Conservation (phyloP, 108 stramenopile species). For the Aurantiochytrium sp. region DNA sequence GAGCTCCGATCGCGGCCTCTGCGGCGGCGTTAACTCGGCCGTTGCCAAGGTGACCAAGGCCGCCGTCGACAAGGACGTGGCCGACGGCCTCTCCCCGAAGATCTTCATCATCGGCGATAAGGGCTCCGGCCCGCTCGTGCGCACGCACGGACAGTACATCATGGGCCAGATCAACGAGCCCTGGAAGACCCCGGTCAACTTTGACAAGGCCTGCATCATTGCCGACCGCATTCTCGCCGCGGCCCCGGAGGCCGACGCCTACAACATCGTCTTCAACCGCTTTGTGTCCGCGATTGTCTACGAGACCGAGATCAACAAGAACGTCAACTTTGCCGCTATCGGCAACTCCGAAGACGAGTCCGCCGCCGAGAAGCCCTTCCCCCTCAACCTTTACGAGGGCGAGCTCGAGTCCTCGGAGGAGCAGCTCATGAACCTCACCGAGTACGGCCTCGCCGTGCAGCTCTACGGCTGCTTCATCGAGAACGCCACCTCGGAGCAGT, state of each 20-base stretch:
- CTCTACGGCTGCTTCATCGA: constrained; percentile 92
- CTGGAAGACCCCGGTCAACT: constrained; percentile 36
- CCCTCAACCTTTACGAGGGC: constrained; percentile 84
- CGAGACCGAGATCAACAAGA: constrained; percentile 31
- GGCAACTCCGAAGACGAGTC: neutral
- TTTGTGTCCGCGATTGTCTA: constrained; percentile 52
- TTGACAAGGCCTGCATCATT: constrained; percentile 60
- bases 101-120: constrained; percentile 95
- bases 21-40: constrained; percentile 96
- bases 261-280: constrained; percentile 48
- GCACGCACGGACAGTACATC: constrained; percentile 64
- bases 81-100: constrained; percentile 74
- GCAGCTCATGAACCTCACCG: constrained; percentile 82
- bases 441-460: constrained; percentile 86
- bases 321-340: constrained; percentile 26
- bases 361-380: constrained; percentile 46
- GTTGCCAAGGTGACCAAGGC: constrained; percentile 73
- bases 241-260: constrained; percentile 35
- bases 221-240: constrained; percentile 72
- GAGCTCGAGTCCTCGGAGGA: constrained; percentile 83
- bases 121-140: constrained; percentile 83
- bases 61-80: constrained; percentile 57
- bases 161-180: constrained; percentile 65
- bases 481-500: constrained; percentile 92
- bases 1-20: constrained; percentile 94